Evolutionary conservation across 2,329 filamentous ascomycete genomes (phyloP).

Genomic region (Botrytis byssoidea): DNA sequence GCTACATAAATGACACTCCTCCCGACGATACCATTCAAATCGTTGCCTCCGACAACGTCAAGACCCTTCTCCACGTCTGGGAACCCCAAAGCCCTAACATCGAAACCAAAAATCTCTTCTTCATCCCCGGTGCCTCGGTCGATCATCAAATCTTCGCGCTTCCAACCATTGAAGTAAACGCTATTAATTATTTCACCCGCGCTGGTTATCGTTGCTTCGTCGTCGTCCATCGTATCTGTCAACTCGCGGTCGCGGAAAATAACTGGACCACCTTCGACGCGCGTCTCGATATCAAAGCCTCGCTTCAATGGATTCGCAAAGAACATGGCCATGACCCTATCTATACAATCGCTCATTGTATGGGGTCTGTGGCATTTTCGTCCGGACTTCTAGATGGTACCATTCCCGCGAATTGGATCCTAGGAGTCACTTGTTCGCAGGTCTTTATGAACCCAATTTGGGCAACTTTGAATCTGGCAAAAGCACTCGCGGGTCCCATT

Average conservation of each 20-base stretch:
- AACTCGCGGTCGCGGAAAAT: conserved; percentile 49
- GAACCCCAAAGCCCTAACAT: conserved; percentile 45
- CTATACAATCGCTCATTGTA: conserved; percentile 62
- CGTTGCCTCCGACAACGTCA: conserved; percentile 51
- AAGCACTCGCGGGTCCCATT: conserved; percentile 49
- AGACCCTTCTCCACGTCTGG: conserved; percentile 56
- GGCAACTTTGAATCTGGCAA: conserved; percentile 55
- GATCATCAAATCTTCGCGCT: conserved; percentile 63
- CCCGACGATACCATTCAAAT: conserved; percentile 48
- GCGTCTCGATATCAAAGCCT: conserved; percentile 57
- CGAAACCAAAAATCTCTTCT: conserved; percentile 52
- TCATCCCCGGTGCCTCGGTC: conserved; percentile 62
- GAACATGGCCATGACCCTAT: conserved; percentile 42
- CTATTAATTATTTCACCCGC: conserved; percentile 60
- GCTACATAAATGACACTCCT: conserved; percentile 53
- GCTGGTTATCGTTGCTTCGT: conserved; percentile 61
- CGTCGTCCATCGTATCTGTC: conserved; percentile 57
- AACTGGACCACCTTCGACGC: conserved; percentile 60
- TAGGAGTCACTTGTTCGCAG: conserved; percentile 57
- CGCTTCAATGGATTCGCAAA: conserved; percentile 52
- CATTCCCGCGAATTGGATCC: conserved; percentile 56
- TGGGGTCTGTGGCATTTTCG: conserved; percentile 59
- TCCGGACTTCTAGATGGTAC: conserved; percentile 61
- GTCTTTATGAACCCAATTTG: conserved; percentile 64
- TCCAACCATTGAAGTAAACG: conserved; percentile 62